Conservation (phyloP, 2,329 filamentous ascomycete species). For the Aphanoascus verrucosus region DNA sequence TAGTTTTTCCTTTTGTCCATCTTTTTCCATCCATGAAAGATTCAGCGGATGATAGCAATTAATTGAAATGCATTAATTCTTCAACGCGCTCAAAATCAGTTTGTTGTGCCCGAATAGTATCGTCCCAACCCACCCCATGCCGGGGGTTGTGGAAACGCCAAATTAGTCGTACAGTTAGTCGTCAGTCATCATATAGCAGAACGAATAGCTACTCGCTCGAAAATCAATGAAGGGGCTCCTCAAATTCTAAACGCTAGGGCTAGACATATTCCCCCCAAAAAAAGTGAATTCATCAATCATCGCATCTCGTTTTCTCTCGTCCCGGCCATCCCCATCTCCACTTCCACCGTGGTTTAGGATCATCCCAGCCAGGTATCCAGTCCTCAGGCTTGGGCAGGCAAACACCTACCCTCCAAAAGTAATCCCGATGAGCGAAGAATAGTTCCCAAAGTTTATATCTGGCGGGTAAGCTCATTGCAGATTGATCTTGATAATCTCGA, state of each 20-base stretch:
- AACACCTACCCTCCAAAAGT: slow-evolving; percentile 86
- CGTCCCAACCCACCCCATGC: no score
- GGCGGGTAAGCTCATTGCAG: neutral
- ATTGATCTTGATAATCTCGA: neutral
- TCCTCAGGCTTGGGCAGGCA: slow-evolving; percentile 58
- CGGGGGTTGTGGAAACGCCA: no score
- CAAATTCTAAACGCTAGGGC: neutral
- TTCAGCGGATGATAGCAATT: no score
- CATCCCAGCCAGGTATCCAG: slow-evolving; percentile 7
- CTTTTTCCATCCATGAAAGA: no score
- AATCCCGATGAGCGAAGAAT: slow-evolving; percentile 88
- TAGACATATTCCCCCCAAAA: neutral
- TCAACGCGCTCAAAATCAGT: no score
- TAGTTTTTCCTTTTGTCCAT: no score
- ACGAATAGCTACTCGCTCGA: no score
- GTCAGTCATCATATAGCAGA: no score
- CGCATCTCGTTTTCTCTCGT: neutral
- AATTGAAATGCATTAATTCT: no score
- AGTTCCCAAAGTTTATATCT: slow-evolving; percentile 67
- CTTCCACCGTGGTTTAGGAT: slow-evolving; percentile 9
- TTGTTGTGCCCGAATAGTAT: no score
- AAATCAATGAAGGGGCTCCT: neutral
- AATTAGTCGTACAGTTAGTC: no score
- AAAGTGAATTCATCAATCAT: neutral
- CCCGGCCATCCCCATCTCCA: slow-evolving; percentile 11